A percentile compares a stretch with the other conserved stretches of the same genome.
These are phyloP conservation scores for Skeletonema tropicum DNA, from an alignment of 108 stramenopile genomes.

Conservation along the genomic window DNA sequence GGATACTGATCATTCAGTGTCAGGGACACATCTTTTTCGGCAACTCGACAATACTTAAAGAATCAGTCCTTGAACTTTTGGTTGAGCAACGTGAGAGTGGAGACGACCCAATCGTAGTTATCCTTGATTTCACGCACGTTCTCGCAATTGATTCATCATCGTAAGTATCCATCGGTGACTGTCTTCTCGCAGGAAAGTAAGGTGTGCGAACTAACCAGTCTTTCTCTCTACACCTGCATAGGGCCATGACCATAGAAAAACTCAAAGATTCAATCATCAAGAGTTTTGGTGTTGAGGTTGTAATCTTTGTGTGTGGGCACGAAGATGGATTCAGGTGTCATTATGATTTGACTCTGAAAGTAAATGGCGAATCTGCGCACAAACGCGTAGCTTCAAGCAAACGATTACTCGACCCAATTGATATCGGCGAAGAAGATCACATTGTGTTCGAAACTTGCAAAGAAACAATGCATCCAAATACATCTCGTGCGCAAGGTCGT, in stretches of 20 bases:
- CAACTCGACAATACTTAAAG: constrained; percentile 60
- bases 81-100: constrained; percentile 22
- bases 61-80: constrained; percentile 51
- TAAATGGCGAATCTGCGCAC: constrained; percentile 13
- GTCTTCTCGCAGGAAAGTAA: not conserved
- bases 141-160: constrained; percentile 74
- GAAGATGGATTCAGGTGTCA: constrained; percentile 66
- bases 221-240: not conserved
- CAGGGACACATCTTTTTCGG: constrained; percentile 80
- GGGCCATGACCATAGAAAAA: constrained; percentile 68
- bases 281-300: constrained; percentile 46
- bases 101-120: constrained; percentile 49
- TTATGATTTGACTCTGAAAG: constrained; percentile 50
- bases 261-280: constrained; percentile 53
- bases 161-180: not conserved
- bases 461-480: not conserved
- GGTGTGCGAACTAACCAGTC: not conserved
- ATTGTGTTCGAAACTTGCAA: not conserved
- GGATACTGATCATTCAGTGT: constrained; percentile 66
- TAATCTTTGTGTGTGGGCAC: constrained; percentile 64
- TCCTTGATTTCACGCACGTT: constrained; percentile 71
- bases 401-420: constrained; percentile 16
- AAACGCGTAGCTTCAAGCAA: not conserved
- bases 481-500: constrained; percentile 1
- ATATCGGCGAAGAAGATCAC: not conserved